These are phyloP conservation scores for Remersonia thermophila DNA, from an alignment of 2,329 filamentous ascomycete species.

Conservation along the genomic window DNA sequence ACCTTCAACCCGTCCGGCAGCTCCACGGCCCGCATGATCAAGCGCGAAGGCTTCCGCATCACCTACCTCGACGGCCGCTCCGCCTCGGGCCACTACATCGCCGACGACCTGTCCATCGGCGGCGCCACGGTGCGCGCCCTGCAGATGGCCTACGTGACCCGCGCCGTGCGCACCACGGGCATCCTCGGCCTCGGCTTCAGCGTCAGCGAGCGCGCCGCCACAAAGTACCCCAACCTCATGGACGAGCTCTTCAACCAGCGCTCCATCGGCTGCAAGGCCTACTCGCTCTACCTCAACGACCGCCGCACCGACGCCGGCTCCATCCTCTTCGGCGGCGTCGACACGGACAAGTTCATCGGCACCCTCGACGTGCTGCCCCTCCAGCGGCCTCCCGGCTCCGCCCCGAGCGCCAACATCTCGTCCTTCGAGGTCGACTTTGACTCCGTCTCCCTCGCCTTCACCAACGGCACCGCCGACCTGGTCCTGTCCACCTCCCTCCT, in stretches of 20 bases:
- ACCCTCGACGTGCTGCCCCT: conserved; percentile 43
- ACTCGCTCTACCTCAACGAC: conserved; percentile 53
- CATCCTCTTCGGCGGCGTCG: conserved; percentile 58
- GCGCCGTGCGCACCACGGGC: conserved; percentile 38
- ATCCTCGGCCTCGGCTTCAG: conserved; percentile 49
- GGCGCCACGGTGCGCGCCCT: conserved; percentile 36
- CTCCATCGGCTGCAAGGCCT: conserved; percentile 50
- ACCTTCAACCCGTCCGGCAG: conserved; percentile 36
- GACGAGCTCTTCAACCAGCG: conserved; percentile 50
- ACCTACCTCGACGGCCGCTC: conserved; percentile 46
- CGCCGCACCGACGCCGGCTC: conserved; percentile 44
- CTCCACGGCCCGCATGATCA: conserved; percentile 34
- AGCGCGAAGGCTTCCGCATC: conserved; percentile 40
- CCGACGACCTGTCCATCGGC: conserved; percentile 41
- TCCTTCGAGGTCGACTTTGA: conserved; percentile 30
- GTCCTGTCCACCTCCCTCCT: conserved; percentile 9
- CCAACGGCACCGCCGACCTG: conserved; percentile 24
- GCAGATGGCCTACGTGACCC: conserved; percentile 41
- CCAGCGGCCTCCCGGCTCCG: conserved; percentile 26
- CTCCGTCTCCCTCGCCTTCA: conserved; percentile 11
- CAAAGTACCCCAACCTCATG: conserved; percentile 46
- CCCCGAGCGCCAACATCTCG: conserved; percentile 24
- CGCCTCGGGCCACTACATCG: conserved; percentile 44
- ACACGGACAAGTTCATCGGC: conserved; percentile 54
- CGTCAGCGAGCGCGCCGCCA: conserved; percentile 32